Evolutionary conservation across 1,139 yeast species (phyloP).

Genomic region (Arxiozyma telluris): DNA sequence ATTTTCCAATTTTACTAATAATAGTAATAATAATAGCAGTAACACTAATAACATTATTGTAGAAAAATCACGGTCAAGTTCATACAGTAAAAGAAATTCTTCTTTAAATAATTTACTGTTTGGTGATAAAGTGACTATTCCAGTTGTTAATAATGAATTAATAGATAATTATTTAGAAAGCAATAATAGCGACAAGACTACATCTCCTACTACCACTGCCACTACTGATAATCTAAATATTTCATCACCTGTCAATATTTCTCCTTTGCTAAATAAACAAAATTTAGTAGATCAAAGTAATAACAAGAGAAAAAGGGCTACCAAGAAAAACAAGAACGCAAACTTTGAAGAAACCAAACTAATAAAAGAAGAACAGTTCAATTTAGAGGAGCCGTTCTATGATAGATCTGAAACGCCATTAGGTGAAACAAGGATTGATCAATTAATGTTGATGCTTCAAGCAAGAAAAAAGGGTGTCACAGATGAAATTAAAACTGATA

Average conservation of each 20-base stretch:
- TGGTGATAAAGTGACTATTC: slow-evolving; percentile 1
- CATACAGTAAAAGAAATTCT: slow-evolving; percentile 11
- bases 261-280: too few species aligned
- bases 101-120: slow-evolving; percentile 18
- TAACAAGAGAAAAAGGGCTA: background rate
- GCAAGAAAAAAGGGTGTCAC: slow-evolving; percentile 74
- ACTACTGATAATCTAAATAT: background rate
- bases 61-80: background rate
- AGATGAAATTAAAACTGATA: slow-evolving; percentile 49
- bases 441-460: slow-evolving; percentile 79
- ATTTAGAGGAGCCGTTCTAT: slow-evolving; percentile 42
- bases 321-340: background rate
- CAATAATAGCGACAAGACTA: background rate
- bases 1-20: background rate
- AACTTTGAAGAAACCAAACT: background rate
- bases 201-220: background rate
- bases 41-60: background rate
- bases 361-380: slow-evolving; percentile 31
- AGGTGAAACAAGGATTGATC: slow-evolving; percentile 86
- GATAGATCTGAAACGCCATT: slow-evolving; percentile 20
- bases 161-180: background rate
- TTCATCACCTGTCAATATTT: too few species aligned
- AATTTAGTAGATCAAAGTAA: too few species aligned
- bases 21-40: background rate
- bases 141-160: background rate